Evolutionary conservation across 2,329 filamentous ascomycete species (phyloP).

Genomic region (Trichoderma sp.): DNA sequence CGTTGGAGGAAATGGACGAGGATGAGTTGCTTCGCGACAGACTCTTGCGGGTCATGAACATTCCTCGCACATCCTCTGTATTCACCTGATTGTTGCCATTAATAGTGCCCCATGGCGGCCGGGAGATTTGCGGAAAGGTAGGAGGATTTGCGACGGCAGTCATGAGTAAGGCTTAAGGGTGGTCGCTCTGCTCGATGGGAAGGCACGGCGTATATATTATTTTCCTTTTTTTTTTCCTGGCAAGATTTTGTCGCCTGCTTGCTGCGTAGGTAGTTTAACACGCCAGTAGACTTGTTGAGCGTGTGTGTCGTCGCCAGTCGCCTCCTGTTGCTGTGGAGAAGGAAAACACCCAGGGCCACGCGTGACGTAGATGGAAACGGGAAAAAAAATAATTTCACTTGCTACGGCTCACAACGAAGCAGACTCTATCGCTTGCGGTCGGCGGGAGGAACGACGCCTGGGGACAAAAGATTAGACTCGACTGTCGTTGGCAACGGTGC

Average conservation of each 20-base stretch:
- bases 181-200: slow-evolving; percentile 32
- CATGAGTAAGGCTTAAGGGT: slow-evolving; percentile 53
- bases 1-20: slow-evolving; percentile 75
- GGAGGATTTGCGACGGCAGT: slow-evolving; percentile 70
- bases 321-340: slow-evolving; percentile 6
- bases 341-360: slow-evolving; percentile 13
- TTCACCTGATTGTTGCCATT: slow-evolving; percentile 71
- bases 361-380: slow-evolving; percentile 4
- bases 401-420: slow-evolving; percentile 1
- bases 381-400: not conserved
- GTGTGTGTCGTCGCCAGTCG: slow-evolving; percentile 13
- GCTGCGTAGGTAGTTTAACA: slow-evolving; percentile 21
- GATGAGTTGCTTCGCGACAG: slow-evolving; percentile 88
- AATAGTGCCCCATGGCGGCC: slow-evolving; percentile 66
- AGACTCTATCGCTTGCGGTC: slow-evolving; percentile 20
- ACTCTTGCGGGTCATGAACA: slow-evolving; percentile 88
- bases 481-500: slow-evolving; percentile 16
- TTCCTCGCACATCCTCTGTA: slow-evolving; percentile 80
- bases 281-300: not conserved
- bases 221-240: not conserved
- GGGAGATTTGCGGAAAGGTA: slow-evolving; percentile 65
- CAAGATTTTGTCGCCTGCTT: slow-evolving; percentile 5
- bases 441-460: not conserved
- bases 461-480: not conserved
- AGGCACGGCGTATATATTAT: slow-evolving; percentile 28